These are phyloP conservation scores for Arthromyces matolae DNA, from an alignment of 768 basidiomycete genomes.

Conservation along the genomic window DNA sequence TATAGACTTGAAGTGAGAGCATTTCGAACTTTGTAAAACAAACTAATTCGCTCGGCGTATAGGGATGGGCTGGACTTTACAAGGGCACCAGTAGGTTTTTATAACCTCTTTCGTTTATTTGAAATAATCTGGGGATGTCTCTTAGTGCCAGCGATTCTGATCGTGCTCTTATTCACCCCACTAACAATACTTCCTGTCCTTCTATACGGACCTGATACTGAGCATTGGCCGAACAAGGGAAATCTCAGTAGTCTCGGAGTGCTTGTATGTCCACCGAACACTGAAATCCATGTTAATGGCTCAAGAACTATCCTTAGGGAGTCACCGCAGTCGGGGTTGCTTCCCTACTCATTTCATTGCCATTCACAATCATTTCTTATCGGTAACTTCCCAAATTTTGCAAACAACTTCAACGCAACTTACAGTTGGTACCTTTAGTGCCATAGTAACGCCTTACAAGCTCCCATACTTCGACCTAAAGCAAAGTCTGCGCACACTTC, in stretches of 20 bases:
- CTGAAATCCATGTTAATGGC: background rate
- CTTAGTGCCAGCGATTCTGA: slow-evolving; percentile 5
- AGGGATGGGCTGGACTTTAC: slow-evolving; percentile 70
- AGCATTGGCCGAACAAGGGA: slow-evolving; percentile 1
- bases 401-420: too few relatives aligned
- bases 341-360: slow-evolving; percentile 3
- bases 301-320: background rate
- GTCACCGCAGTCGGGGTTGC: background rate
- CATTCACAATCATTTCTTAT: slow-evolving; percentile 4
- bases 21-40: slow-evolving; percentile 10
- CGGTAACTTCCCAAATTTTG: slow-evolving; percentile 4
- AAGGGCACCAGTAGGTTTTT: slow-evolving; percentile 61
- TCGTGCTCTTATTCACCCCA: background rate
- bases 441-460: slow-evolving; percentile 76
- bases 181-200: background rate
- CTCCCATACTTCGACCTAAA: slow-evolving; percentile 57
- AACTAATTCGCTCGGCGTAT: background rate
- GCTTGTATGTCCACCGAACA: background rate
- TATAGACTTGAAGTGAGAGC: slow-evolving; percentile 60
- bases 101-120: too few relatives aligned
- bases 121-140: background rate
- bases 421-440: too few relatives aligned
- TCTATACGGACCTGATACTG: background rate
- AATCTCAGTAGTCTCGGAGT: background rate
- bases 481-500: slow-evolving; percentile 60